Evolutionary conservation across 1,284 basidiomycete genomes (phyloP).

Genomic region (Tranzscheliella williamsii): DNA sequence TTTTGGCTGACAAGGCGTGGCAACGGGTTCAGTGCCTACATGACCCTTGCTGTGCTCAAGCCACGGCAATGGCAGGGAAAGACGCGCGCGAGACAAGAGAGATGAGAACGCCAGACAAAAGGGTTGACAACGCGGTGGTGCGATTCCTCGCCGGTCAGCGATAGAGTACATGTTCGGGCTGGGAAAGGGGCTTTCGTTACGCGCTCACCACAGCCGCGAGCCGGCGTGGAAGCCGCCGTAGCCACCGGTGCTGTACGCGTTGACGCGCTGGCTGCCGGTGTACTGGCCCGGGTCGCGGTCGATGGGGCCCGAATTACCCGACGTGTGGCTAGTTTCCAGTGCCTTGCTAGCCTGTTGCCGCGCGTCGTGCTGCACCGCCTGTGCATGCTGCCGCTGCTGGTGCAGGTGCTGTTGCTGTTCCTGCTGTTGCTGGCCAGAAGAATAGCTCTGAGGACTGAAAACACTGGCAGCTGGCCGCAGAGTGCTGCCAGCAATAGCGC

Average conservation of each 20-base stretch:
- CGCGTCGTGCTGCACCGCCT: too few species aligned
- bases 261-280: background rate
- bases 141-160: too few species aligned
- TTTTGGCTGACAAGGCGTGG: too few species aligned
- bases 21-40: too few species aligned
- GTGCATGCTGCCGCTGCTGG: conserved; percentile 5
- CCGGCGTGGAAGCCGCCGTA: conserved; percentile 15
- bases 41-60: too few species aligned
- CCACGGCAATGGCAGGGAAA: too few species aligned
- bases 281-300: conserved; percentile 19
- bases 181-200: too few species aligned
- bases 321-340: background rate
- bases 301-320: conserved; percentile 21
- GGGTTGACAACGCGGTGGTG: too few species aligned
- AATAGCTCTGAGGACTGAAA: conserved; percentile 24
- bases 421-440: conserved; percentile 11
- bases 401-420: conserved; percentile 7
- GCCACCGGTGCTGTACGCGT: conserved; percentile 4
- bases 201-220: conserved; percentile 13
- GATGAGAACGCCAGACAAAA: too few species aligned
- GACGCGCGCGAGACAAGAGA: too few species aligned
- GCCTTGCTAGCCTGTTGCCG: background rate
- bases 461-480: conserved; percentile 25
- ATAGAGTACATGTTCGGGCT: too few species aligned
- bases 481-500: conserved; percentile 8